Conservation (phyloP, 805 yeast genomes). For the Saccharomycopsis sp. region DNA sequence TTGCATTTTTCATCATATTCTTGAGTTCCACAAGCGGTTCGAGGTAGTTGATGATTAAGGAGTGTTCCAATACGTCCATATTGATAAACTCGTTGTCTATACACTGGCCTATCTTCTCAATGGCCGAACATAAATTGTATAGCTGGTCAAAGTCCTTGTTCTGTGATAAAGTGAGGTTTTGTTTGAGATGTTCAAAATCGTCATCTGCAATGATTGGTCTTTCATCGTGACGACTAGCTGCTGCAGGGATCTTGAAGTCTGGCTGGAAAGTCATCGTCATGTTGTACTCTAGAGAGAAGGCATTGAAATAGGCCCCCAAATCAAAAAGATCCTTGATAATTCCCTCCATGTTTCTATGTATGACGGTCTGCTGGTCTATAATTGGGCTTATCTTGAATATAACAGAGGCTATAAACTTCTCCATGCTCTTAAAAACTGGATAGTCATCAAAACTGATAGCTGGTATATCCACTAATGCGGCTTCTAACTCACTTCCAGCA, state of each 20-base stretch:
- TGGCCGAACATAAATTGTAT: slow-evolving; percentile 49
- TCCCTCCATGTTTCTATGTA: slow-evolving; percentile 37
- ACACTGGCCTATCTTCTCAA: slow-evolving; percentile 82
- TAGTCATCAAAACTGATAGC: slow-evolving; percentile 18
- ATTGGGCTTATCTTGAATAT: slow-evolving; percentile 9
- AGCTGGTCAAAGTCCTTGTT: slow-evolving; percentile 35
- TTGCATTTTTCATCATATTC: slow-evolving; percentile 29
- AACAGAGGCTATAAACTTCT: slow-evolving; percentile 11
- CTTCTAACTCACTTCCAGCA: not conserved
- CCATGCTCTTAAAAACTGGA: slow-evolving; percentile 11
- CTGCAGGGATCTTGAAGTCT: slow-evolving; percentile 13
- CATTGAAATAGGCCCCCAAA: slow-evolving; percentile 64
- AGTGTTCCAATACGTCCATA: slow-evolving; percentile 34
- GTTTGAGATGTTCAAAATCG: slow-evolving; percentile 24
- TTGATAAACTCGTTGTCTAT: slow-evolving; percentile 66
- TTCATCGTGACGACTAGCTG: not conserved
- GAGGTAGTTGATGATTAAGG: slow-evolving; percentile 31
- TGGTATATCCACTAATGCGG: slow-evolving; percentile 15
- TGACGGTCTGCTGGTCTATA: slow-evolving; percentile 22
- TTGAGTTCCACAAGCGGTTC: slow-evolving; percentile 34
- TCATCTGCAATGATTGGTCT: slow-evolving; percentile 5
- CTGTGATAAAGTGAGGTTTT: slow-evolving; percentile 26
- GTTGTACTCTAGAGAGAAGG: slow-evolving; percentile 46
- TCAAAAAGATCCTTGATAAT: slow-evolving; percentile 63
- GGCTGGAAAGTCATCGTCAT: slow-evolving; percentile 22